Percentiles rank a stretch among this genome's conserved stretches.
phyloP scores from a whole-genome alignment of 2,329 filamentous ascomycete genomes.

The Acrodontium crateriforme region DNA sequence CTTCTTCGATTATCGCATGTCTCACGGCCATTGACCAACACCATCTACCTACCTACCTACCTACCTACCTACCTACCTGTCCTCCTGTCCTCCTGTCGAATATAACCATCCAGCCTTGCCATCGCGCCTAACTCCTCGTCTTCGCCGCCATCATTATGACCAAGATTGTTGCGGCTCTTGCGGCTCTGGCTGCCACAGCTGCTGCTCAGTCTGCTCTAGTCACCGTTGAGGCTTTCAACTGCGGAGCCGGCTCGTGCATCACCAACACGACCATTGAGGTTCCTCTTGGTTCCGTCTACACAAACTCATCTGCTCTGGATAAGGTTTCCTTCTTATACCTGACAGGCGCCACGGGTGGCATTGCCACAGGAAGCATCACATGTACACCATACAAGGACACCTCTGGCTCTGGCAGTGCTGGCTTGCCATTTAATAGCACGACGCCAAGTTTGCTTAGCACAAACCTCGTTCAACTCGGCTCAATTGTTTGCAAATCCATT shows the following conservation, averaged over 20 bases:
- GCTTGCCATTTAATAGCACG: constrained; percentile 11
- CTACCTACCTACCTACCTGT: not conserved
- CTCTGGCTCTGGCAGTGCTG: constrained; percentile 11
- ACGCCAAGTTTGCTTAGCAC: constrained; percentile 12
- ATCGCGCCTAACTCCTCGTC: no score
- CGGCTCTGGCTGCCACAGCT: constrained; percentile 5
- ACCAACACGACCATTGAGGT: constrained; percentile 15
- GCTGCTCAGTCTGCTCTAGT: constrained; percentile 10
- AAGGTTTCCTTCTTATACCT: constrained; percentile 14
- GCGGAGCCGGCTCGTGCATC: constrained; percentile 12
- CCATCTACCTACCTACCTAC: not conserved
- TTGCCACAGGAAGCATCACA: constrained; percentile 9
- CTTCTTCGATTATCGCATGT: no score
- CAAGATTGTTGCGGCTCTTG: constrained; percentile 1
- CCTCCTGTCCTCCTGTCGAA: no score
- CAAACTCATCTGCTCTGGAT: constrained; percentile 9
- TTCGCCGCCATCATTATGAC: constrained; percentile 4
- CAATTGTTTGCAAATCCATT: constrained; percentile 12
- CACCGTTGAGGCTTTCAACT: constrained; percentile 11
- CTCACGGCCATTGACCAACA: no score
- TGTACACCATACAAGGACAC: constrained; percentile 11
- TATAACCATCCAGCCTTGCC: no score
- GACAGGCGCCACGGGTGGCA: constrained; percentile 9
- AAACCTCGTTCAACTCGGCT: constrained; percentile 14
- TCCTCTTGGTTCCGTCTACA: constrained; percentile 12